phyloP scores from a whole-genome alignment of 306 rosid species.

The Ormosia semicastrata region DNA sequence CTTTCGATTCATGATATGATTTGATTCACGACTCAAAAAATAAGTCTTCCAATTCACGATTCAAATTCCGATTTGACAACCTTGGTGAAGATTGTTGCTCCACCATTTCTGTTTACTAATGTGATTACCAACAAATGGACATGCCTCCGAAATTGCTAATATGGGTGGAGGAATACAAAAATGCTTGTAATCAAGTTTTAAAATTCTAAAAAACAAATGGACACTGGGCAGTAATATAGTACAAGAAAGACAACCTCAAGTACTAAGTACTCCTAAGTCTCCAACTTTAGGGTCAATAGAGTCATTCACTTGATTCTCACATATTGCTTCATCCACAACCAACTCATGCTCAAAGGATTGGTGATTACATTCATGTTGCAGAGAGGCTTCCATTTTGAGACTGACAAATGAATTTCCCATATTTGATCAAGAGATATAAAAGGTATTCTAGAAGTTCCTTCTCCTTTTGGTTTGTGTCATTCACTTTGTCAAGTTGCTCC shows the following conservation, averaged over 20 bases:
- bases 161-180: not conserved
- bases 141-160: not conserved
- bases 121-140: not conserved
- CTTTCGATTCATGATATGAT: too few relatives aligned
- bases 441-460: constrained; percentile 43
- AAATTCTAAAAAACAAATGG: not conserved
- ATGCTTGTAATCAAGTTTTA: not conserved
- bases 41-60: too few relatives aligned
- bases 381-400: constrained; percentile 6
- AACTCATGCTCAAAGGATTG: constrained; percentile 14
- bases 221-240: not conserved
- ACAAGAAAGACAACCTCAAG: not conserved
- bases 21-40: too few relatives aligned
- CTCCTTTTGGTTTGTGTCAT: constrained; percentile 22
- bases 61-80: too few relatives aligned
- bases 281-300: not conserved
- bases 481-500: constrained; percentile 24
- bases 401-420: constrained; percentile 28
- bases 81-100: not conserved
- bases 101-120: not conserved
- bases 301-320: constrained; percentile 18
- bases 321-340: constrained; percentile 5
- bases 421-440: constrained; percentile 43
- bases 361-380: not conserved
- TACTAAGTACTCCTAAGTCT: constrained; percentile 11